Percentiles rank a stretch among this genome's conserved stretches.
Conservation (phyloP, 805 yeast genomes). For the Blastobotrys chiropterorum region DNA sequence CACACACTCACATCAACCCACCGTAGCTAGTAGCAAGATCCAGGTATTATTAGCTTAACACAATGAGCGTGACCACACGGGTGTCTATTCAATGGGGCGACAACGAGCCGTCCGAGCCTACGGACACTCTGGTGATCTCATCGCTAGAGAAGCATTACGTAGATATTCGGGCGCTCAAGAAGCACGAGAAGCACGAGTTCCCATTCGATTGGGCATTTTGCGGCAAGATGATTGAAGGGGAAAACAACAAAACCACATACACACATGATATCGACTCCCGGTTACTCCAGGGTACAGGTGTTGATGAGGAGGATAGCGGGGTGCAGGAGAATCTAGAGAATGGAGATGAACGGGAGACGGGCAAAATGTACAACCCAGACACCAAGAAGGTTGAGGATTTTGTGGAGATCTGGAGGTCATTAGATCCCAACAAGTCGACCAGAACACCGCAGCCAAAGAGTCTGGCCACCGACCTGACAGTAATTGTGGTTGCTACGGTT, state of each 20-base stretch:
- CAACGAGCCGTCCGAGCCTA: constrained; percentile 36
- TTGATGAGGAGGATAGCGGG: constrained; percentile 37
- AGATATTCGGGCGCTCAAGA: constrained; percentile 33
- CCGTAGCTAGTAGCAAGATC: no score
- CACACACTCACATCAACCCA: no score
- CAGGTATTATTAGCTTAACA: no score
- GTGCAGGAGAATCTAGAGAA: constrained; percentile 35
- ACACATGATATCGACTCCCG: constrained; percentile 19
- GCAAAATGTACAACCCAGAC: constrained; percentile 42
- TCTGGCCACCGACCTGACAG: neutral
- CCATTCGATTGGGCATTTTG: constrained; percentile 29
- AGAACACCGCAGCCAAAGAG: constrained; percentile 26
- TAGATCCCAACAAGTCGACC: constrained; percentile 32
- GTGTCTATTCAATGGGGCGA: constrained; percentile 48
- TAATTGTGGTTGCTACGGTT: constrained; percentile 22
- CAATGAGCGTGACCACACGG: constrained; percentile 40
- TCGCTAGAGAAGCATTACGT: constrained; percentile 41
- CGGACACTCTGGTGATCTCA: constrained; percentile 45
- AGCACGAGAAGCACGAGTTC: constrained; percentile 1
- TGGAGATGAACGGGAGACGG: constrained; percentile 45
- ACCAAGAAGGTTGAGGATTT: constrained; percentile 40
- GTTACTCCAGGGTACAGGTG: constrained; percentile 1
- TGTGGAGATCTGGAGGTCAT: constrained; percentile 49
- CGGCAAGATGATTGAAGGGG: constrained; percentile 18
- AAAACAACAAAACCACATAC: constrained; percentile 6